phyloP scores from a whole-genome alignment of 495 filamentous ascomycete species.

The Parathielavia appendiculata region DNA sequence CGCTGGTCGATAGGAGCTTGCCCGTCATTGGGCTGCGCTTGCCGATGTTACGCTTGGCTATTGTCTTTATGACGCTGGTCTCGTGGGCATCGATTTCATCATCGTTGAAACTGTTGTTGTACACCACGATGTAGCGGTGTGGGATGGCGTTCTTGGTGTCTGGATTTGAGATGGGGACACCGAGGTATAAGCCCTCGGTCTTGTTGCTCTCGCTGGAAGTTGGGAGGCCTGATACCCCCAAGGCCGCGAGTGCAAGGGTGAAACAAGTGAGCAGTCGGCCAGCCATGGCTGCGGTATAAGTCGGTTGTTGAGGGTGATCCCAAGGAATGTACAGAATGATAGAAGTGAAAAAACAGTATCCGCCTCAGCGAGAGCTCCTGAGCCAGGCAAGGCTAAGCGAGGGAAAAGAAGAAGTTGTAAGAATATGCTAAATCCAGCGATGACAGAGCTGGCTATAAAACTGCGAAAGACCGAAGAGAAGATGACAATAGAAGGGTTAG shows the following conservation, averaged over 20 bases:
- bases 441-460: background rate
- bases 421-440: conserved; percentile 2
- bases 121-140: conserved; percentile 48
- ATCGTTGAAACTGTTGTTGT: conserved; percentile 42
- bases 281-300: conserved; percentile 24
- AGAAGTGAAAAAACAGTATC: background rate
- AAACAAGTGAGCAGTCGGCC: conserved; percentile 29
- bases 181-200: conserved; percentile 30
- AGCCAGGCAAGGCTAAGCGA: background rate
- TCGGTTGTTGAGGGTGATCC: background rate
- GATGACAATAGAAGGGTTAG: conserved; percentile 14
- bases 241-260: conserved; percentile 29
- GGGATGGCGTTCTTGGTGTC: conserved; percentile 37
- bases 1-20: conserved; percentile 36
- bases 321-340: conserved; percentile 5
- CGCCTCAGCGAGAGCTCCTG: background rate
- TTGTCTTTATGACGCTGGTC: conserved; percentile 36
- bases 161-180: conserved; percentile 43
- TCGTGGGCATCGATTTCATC: conserved; percentile 40
- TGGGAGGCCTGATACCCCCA: conserved; percentile 32
- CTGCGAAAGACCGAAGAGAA: conserved; percentile 16
- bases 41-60: conserved; percentile 46
- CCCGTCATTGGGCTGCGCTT: conserved; percentile 38
- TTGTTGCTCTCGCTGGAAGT: conserved; percentile 21
- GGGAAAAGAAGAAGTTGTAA: conserved; percentile 4